Base-by-base conservation (phyloP, 257 asterid species). In the Nemophila menziesii region DNA sequence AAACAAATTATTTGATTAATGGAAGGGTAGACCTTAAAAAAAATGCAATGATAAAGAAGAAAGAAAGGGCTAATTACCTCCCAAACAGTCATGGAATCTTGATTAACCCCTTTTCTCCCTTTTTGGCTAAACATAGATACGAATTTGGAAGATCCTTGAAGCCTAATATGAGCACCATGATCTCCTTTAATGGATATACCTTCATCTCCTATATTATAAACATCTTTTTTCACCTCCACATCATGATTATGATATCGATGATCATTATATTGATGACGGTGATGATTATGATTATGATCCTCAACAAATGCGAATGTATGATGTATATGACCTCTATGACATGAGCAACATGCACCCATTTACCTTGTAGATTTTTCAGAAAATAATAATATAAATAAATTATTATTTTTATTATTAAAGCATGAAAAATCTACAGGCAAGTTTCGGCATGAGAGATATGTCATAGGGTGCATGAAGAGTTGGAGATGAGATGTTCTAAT, bases 81-180 rank as follows among this genome's bases (percentile, higher is more conserved):
- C 94, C 97, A 86, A 58, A 77, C 94, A 0, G 97, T 79, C 96
- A 86, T 79, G 72, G 93, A 83, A 39, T 86, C 96, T 63, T 86
- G 96, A 46, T 77, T 82, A 26, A 57, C 40, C 16, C 93, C 94
- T 11, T 86, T 82, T 38, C 48, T 69, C 19, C 97, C 97, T 49
- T 79, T 86, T 46, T 75, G 86, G 34, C 56, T 72, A 62, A 52
- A 79, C 80, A 80, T 67, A 33, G 94, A 77, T 1, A 77, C 55
- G 22, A 50, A 58, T 47, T 66, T 82, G 36, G 97, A 82, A 3
- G 86, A 74, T 16, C 97, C 97, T 33, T 72, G 92, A 10, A 72
- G 60, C 49, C 79, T 74, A 22, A 82, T 58, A 20, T 66, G 72
- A 8, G 97, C 87, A 15, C 92, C 94, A 2, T 57, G 54, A 45